Conservation (phyloP, 2,329 filamentous ascomycete genomes). For the Arthrobotrys conoides region DNA sequence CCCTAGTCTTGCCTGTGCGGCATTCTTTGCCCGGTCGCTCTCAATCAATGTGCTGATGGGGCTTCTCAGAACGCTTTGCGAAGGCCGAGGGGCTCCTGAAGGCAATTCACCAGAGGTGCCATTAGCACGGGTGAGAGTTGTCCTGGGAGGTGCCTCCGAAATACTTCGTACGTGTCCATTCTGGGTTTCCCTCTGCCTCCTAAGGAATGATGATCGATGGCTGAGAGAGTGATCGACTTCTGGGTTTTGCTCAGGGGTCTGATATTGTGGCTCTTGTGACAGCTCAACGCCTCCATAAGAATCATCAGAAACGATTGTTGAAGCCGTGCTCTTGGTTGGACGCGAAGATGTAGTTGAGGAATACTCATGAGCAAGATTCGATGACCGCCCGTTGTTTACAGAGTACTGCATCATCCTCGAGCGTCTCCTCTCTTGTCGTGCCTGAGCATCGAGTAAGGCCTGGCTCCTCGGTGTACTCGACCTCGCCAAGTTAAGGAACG, state of each 20-base stretch:
- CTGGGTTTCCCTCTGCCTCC: constrained; percentile 48
- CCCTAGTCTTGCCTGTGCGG: constrained; percentile 55
- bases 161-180: constrained; percentile 55
- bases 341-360: constrained; percentile 24
- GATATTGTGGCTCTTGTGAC: constrained; percentile 50
- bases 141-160: constrained; percentile 54
- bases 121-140: constrained; percentile 57
- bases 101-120: constrained; percentile 52
- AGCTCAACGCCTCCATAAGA: constrained; percentile 50
- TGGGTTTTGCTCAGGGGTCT: constrained; percentile 37
- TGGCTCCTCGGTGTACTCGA: constrained; percentile 62
- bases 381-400: constrained; percentile 60
- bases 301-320: constrained; percentile 57
- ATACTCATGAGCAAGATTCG: constrained; percentile 61
- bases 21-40: constrained; percentile 58
- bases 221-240: constrained; percentile 48
- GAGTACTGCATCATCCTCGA: constrained; percentile 59
- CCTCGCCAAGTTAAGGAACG: constrained; percentile 64
- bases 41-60: constrained; percentile 58
- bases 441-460: constrained; percentile 55
- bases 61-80: constrained; percentile 44
- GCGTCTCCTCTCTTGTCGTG: constrained; percentile 52
- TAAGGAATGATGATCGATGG: constrained; percentile 50
- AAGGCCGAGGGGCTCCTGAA: constrained; percentile 57
- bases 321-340: constrained; percentile 39